Percentiles rank a stretch among this genome's conserved stretches.
Conservation (phyloP, 768 basidiomycete species). For the Kwoniella bestiolae region DNA sequence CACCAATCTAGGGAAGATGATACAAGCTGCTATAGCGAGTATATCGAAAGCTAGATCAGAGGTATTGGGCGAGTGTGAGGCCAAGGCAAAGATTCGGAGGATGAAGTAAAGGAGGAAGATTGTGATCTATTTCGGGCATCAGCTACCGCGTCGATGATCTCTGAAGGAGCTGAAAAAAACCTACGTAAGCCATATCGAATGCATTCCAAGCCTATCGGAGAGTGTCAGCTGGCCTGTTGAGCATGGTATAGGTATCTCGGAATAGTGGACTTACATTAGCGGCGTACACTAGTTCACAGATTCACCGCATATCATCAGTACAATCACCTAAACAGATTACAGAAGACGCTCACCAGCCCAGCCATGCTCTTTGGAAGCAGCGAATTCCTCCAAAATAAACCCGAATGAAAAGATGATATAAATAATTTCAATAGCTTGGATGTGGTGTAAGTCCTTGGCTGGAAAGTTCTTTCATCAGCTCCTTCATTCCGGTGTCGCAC, state of each 20-base stretch:
- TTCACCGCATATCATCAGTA: slow-evolving; percentile 66
- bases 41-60: slow-evolving; percentile 56
- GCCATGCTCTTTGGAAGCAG: slow-evolving; percentile 81
- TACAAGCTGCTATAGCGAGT: slow-evolving; percentile 54
- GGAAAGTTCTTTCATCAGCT: slow-evolving; percentile 16
- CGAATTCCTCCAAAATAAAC: slow-evolving; percentile 84
- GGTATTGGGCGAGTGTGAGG: slow-evolving; percentile 39
- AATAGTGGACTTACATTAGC: slow-evolving; percentile 67
- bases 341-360: slow-evolving; percentile 71
- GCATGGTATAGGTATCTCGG: neutral
- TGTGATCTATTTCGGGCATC: slow-evolving; percentile 61
- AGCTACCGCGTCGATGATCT: neutral
- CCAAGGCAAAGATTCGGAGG: slow-evolving; percentile 56
- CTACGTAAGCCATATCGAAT: slow-evolving; percentile 65
- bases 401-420: slow-evolving; percentile 79
- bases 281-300: slow-evolving; percentile 72
- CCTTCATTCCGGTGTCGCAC: neutral
- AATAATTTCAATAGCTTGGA: slow-evolving; percentile 69
- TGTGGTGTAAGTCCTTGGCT: slow-evolving; percentile 65
- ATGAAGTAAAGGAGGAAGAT: slow-evolving; percentile 53
- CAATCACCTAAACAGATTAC: neutral
- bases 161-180: slow-evolving; percentile 12
- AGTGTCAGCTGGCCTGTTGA: neutral
- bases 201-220: slow-evolving; percentile 79
- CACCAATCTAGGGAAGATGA: slow-evolving; percentile 55